A percentile compares a stretch with the other conserved stretches of the same genome.
Evolutionary conservation across 2,329 filamentous ascomycete genomes (phyloP).

Genomic region (Diaporthe citriasiana): DNA sequence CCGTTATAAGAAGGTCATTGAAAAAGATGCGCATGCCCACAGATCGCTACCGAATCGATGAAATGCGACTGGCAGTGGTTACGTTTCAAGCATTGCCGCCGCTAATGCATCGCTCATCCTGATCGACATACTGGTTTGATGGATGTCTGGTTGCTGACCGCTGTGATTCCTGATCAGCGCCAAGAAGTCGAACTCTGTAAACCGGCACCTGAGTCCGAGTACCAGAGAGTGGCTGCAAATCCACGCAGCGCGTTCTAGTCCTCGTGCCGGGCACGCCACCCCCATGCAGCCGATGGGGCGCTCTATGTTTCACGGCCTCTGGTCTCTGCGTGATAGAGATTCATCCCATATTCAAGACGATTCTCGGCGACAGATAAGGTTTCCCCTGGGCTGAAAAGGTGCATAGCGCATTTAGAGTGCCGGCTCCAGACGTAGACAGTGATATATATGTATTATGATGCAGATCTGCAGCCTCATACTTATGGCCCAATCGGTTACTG

Average conservation of each 20-base stretch:
- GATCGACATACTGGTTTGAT: constrained; percentile 12
- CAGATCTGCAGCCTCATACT: not conserved
- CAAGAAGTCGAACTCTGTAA: constrained; percentile 1
- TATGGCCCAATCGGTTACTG: not conserved
- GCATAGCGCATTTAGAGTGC: not conserved
- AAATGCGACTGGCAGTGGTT: constrained; percentile 32
- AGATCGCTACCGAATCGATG: not conserved
- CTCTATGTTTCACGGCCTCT: constrained; percentile 14
- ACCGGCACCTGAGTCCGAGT: constrained; percentile 3
- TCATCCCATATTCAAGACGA: constrained; percentile 24
- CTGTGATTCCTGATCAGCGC: constrained; percentile 20
- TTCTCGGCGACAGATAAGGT: constrained; percentile 18
- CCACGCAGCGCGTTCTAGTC: not conserved
- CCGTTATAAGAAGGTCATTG: not conserved
- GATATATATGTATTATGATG: not conserved
- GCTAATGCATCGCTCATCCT: constrained; percentile 23
- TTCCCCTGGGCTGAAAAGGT: constrained; percentile 25
- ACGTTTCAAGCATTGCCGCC: constrained; percentile 34
- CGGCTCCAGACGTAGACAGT: not conserved
- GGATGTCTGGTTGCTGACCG: constrained; percentile 13
- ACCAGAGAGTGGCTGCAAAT: not conserved
- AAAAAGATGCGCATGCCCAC: not conserved
- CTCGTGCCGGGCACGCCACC: not conserved
- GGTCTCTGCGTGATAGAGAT: not conserved
- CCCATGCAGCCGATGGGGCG: constrained; percentile 18